Evolutionary conservation across 768 basidiomycete genomes (phyloP).

Genomic region (Porphyrellus cyaneotinctus): DNA sequence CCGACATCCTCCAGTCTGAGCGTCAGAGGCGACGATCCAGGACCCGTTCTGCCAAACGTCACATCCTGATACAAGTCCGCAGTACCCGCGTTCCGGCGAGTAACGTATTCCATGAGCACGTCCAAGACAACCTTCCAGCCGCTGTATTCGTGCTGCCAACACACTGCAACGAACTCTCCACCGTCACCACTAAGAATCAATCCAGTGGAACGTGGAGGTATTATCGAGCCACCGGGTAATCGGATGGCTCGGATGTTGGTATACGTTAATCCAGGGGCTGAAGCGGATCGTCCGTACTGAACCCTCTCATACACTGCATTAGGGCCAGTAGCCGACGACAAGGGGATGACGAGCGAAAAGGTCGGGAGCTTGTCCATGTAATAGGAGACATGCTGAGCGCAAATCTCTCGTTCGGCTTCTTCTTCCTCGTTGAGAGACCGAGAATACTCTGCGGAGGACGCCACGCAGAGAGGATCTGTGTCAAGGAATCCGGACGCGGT

Average conservation of each 20-base stretch:
- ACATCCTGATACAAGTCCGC: slow-evolving; percentile 45
- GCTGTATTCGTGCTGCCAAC: slow-evolving; percentile 79
- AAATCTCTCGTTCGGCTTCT: slow-evolving; percentile 50
- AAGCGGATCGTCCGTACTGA: slow-evolving; percentile 49
- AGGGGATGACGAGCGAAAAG: slow-evolving; percentile 70
- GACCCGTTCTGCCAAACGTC: slow-evolving; percentile 47
- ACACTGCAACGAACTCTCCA: slow-evolving; percentile 59
- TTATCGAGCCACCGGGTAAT: slow-evolving; percentile 70
- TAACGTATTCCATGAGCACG: slow-evolving; percentile 71
- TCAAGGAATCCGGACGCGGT: slow-evolving; percentile 74
- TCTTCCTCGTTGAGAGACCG: slow-evolving; percentile 37
- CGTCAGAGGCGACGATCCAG: slow-evolving; percentile 35
- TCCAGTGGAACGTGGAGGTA: slow-evolving; percentile 65
- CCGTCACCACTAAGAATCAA: slow-evolving; percentile 69
- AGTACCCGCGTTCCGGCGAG: slow-evolving; percentile 42
- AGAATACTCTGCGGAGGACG: slow-evolving; percentile 39
- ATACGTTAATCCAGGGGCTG: slow-evolving; percentile 52
- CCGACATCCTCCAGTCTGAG: slow-evolving; percentile 66
- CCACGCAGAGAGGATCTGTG: slow-evolving; percentile 59
- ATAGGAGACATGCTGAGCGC: slow-evolving; percentile 67
- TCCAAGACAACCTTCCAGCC: slow-evolving; percentile 88
- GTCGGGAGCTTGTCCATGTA: slow-evolving; percentile 71
- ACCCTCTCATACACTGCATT: slow-evolving; percentile 71
- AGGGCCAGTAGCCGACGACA: slow-evolving; percentile 56
- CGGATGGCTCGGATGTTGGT: slow-evolving; percentile 61